Percentiles rank a stretch among this genome's conserved stretches.
Evolutionary conservation across 257 asterid genomes (phyloP).

Genomic region (Nicotiana attenuata): DNA sequence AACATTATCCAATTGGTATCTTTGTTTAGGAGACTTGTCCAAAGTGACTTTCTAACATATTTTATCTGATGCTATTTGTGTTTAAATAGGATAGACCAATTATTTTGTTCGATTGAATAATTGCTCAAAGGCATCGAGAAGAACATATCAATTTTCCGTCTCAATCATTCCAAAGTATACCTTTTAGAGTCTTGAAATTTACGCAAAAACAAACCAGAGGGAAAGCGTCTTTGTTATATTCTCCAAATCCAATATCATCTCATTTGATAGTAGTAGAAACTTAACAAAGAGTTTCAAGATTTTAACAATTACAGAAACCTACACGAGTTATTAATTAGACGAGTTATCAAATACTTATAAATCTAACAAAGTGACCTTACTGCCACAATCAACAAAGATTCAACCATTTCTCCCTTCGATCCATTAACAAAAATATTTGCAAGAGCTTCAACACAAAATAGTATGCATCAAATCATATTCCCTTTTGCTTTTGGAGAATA

Average conservation of each 20-base stretch:
- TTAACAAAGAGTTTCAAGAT: neutral
- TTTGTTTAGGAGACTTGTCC: neutral
- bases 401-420: too few species aligned
- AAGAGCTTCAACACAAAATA: too few species aligned
- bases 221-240: neutral
- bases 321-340: too few species aligned
- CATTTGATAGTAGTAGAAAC: neutral
- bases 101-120: neutral
- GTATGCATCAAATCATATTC: too few species aligned
- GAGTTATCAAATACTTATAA: too few species aligned
- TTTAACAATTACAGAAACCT: neutral
- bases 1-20: constrained; percentile 6
- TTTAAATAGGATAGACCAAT: neutral
- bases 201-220: neutral
- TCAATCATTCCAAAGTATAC: neutral
- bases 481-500: neutral
- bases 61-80: neutral
- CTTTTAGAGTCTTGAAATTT: neutral
- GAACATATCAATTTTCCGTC: neutral
- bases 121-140: neutral
- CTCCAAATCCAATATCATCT: neutral
- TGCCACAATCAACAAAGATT: too few species aligned
- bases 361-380: too few species aligned
- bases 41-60: neutral
- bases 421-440: too few species aligned